Conservation (phyloP, 202 grass and related monocot species). For the Bolboschoenoplectus hybrid region DNA sequence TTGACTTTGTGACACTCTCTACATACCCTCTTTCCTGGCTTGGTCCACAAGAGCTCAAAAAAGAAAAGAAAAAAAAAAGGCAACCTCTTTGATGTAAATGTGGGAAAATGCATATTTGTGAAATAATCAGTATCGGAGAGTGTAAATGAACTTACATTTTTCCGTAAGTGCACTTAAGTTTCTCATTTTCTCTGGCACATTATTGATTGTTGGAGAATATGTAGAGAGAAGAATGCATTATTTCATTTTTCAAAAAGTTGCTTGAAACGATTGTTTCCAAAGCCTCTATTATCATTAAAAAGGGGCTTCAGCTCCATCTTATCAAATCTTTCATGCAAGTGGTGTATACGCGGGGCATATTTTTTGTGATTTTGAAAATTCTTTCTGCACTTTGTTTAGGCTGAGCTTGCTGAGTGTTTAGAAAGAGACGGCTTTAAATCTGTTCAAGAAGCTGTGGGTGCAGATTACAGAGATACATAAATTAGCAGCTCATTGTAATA, state of each 20-base stretch:
- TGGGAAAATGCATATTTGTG: background rate
- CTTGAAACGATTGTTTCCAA: background rate
- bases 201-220: background rate
- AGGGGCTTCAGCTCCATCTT: constrained; percentile 15
- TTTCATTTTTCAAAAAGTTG: background rate
- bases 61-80: background rate
- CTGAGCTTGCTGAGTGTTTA: constrained; percentile 85
- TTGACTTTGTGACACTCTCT: background rate
- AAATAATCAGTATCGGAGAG: background rate
- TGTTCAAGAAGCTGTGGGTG: constrained; percentile 78
- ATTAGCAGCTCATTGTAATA: constrained; percentile 18
- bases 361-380: constrained; percentile 38
- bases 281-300: background rate
- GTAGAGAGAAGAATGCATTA: constrained; percentile 4
- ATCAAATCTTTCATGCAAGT: background rate
- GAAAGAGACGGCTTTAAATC: constrained; percentile 96
- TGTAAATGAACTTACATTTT: background rate
- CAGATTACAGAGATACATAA: constrained; percentile 61
- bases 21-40: constrained; percentile 1
- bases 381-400: constrained; percentile 48
- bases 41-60: background rate
- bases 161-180: background rate
- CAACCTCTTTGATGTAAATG: background rate
- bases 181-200: background rate
- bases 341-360: constrained; percentile 18